phyloP scores from a whole-genome alignment of 257 asterid genomes.

The Gardenia jasminoides region DNA sequence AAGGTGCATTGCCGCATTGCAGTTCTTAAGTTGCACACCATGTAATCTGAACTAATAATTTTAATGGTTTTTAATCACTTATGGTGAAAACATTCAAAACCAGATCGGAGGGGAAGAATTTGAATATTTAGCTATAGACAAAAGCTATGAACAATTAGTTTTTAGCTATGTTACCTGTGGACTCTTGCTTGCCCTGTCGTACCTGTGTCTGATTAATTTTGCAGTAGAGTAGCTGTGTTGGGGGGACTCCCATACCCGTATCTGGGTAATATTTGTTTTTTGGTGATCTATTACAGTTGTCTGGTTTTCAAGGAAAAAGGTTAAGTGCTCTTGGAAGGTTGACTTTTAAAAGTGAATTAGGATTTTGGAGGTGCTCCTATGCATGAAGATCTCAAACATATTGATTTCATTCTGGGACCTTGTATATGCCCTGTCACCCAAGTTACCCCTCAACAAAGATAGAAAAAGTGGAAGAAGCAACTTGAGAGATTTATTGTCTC shows the following conservation, averaged over 20 bases:
- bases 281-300: not conserved
- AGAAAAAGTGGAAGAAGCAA: not conserved
- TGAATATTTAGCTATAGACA: not conserved
- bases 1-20: not conserved
- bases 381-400: not conserved
- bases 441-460: not conserved
- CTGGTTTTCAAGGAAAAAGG: not conserved
- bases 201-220: no score
- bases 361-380: not conserved
- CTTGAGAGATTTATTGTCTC: not conserved
- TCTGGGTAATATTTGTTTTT: no score
- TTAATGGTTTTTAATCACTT: no score
- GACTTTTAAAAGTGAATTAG: not conserved
- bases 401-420: not conserved
- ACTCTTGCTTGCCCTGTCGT: no score
- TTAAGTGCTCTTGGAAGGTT: not conserved
- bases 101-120: not conserved
- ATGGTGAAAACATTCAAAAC: not conserved
- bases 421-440: not conserved
- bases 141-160: not conserved
- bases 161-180: no score
- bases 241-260: no score
- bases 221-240: no score
- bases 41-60: not conserved
- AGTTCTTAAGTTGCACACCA: not conserved